A percentile compares a stretch with the other conserved stretches of the same genome.
phyloP scores from a whole-genome alignment of 75 land plant genomes.

The Selaginella moellendorffii region DNA sequence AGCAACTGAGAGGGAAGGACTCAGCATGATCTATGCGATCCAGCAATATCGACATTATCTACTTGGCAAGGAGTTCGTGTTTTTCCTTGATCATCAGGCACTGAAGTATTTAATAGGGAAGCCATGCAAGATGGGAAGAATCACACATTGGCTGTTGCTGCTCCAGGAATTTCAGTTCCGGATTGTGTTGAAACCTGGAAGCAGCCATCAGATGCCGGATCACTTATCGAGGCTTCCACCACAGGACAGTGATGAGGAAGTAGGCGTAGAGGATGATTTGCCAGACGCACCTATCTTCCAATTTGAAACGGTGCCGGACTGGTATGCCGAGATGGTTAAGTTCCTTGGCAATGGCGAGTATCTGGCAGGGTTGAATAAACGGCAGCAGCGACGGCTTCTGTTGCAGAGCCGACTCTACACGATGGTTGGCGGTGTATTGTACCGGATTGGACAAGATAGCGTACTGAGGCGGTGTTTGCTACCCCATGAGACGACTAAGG shows the following conservation, averaged over 20 bases:
- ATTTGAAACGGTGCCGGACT: no score
- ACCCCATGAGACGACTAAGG: no score
- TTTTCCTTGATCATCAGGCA: neutral
- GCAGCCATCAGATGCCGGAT: neutral
- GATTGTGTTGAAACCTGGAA: constrained; percentile 1
- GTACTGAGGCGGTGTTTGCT: no score
- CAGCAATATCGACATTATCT: constrained; percentile 15
- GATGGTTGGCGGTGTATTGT: no score
- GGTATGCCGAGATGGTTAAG: no score
- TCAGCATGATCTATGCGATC: neutral
- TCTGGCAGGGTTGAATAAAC: no score
- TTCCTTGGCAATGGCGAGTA: no score
- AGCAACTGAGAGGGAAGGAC: constrained; percentile 2
- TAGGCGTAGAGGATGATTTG: neutral
- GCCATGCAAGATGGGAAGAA: neutral
- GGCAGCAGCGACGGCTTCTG: no score
- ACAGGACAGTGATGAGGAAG: neutral
- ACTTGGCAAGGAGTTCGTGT: neutral
- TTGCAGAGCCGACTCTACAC: no score
- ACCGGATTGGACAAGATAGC: no score
- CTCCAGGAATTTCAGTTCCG: constrained; percentile 12
- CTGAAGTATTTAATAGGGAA: constrained; percentile 11
- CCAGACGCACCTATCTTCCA: constrained; percentile 4
- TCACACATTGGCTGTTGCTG: constrained; percentile 12
- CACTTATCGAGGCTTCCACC: constrained; percentile 6